phyloP scores from a whole-genome alignment of 163 green algal species.

The Chloroidium sp. region DNA sequence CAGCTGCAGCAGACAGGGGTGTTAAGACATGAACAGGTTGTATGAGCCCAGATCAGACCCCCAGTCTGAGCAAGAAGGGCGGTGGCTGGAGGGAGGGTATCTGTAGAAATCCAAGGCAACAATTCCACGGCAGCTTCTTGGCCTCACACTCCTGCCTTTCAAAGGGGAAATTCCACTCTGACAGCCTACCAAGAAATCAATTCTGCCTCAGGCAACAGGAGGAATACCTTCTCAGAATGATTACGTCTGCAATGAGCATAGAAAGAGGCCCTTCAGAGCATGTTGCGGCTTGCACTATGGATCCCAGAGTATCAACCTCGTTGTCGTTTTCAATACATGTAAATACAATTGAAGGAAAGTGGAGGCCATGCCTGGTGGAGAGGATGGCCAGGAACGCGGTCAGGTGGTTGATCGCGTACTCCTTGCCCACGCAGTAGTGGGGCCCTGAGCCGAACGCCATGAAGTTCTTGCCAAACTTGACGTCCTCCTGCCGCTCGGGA shows the following conservation, averaged over 20 bases:
- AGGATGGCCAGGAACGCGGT: conserved; percentile 63
- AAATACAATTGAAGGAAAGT: neutral
- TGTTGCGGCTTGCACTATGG: neutral
- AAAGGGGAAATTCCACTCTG: no score
- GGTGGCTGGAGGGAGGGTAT: neutral
- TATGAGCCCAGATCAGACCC: neutral
- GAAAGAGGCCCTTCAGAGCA: neutral
- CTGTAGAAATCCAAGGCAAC: neutral
- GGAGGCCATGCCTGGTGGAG: conserved; percentile 24
- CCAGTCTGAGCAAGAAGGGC: neutral
- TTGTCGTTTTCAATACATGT: neutral
- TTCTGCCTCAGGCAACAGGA: no score
- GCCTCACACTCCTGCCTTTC: no score
- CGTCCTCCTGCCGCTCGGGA: conserved; percentile 55
- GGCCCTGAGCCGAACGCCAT: conserved; percentile 77
- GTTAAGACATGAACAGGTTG: neutral
- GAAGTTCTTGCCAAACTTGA: conserved; percentile 65
- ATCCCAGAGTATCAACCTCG: neutral
- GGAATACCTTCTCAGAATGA: neutral
- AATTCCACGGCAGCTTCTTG: no score
- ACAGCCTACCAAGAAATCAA: no score
- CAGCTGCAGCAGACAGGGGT: conserved; percentile 14
- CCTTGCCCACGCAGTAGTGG: conserved; percentile 82
- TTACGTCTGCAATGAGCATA: neutral
- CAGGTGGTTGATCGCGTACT: conserved; percentile 78